These are phyloP conservation scores for Cyberlindnera misumaiensis DNA, from an alignment of 805 yeast genomes.

Conservation along the genomic window DNA sequence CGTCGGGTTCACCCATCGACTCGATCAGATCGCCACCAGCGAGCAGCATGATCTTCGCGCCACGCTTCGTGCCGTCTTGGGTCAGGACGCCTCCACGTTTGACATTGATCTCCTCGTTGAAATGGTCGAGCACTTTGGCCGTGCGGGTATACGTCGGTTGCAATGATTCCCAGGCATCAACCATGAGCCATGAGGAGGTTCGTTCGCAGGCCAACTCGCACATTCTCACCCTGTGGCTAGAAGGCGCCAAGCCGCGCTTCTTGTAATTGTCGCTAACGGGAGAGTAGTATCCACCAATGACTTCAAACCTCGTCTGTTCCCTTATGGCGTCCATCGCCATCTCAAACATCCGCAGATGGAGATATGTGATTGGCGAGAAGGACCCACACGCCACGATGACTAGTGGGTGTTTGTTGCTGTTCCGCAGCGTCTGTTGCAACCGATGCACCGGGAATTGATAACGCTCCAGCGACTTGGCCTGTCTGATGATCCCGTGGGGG, in stretches of 20 bases:
- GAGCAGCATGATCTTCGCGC: slow-evolving; percentile 88
- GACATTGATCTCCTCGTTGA: slow-evolving; percentile 89
- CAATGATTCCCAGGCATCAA: slow-evolving; percentile 97
- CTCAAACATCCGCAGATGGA: slow-evolving; percentile 95
- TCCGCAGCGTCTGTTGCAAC: slow-evolving; percentile 59
- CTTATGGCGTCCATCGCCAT: slow-evolving; percentile 94
- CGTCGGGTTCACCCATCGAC: slow-evolving; percentile 99
- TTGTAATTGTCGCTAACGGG: slow-evolving; percentile 92
- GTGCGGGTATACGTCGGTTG: slow-evolving; percentile 90
- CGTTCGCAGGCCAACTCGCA: slow-evolving; percentile 97
- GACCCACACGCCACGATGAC: slow-evolving; percentile 98
- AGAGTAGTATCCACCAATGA: slow-evolving; percentile 91
- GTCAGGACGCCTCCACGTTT: slow-evolving; percentile 78
- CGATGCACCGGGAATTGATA: slow-evolving; percentile 88
- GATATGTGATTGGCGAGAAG: slow-evolving; percentile 89
- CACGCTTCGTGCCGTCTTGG: slow-evolving; percentile 55
- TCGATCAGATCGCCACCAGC: slow-evolving; percentile 98
- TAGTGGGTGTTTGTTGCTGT: slow-evolving; percentile 76
- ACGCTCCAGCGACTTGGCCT: slow-evolving; percentile 60
- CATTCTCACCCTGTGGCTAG: slow-evolving; percentile 92
- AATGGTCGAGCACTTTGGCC: slow-evolving; percentile 92
- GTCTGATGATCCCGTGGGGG: slow-evolving; percentile 89
- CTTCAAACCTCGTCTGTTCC: slow-evolving; percentile 91
- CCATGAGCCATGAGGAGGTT: slow-evolving; percentile 97
- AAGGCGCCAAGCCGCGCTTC: slow-evolving; percentile 86